phyloP scores from a whole-genome alignment of 495 filamentous ascomycete species.

The Hamigera avellanea region DNA sequence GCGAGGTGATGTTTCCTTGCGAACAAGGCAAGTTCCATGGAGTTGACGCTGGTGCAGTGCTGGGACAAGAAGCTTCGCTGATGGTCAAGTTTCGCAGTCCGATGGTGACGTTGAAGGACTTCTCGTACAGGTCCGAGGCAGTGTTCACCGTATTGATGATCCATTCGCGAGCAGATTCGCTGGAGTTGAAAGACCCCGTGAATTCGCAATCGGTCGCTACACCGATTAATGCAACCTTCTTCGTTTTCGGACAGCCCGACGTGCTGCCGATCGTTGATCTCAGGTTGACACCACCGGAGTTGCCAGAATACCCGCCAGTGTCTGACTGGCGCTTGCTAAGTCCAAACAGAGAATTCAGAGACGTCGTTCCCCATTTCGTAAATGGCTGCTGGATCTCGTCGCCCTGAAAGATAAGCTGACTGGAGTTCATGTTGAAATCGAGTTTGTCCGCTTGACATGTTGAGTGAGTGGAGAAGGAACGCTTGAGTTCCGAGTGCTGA shows the following conservation, averaged over 20 bases:
- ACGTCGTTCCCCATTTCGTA: constrained; percentile 39
- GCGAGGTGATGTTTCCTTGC: constrained; percentile 53
- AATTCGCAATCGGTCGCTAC: constrained; percentile 91
- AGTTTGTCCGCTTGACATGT: constrained; percentile 58
- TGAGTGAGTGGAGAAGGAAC: constrained; percentile 22
- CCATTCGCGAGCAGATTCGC: constrained; percentile 49
- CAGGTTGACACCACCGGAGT: constrained; percentile 75
- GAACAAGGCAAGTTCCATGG: constrained; percentile 76
- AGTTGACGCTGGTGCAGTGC: constrained; percentile 45
- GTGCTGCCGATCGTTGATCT: constrained; percentile 69
- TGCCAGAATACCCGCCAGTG: constrained; percentile 49
- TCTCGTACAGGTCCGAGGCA: constrained; percentile 79
- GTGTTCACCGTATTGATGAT: constrained; percentile 77
- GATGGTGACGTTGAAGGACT: constrained; percentile 85
- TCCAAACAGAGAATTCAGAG: constrained; percentile 45
- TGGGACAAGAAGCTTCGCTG: constrained; percentile 55
- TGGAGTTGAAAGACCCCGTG: constrained; percentile 52
- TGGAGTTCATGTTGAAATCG: constrained; percentile 54
- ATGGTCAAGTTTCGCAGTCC: constrained; percentile 80
- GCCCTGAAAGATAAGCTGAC: constrained; percentile 49
- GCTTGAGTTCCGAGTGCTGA: constrained; percentile 42
- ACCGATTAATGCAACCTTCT: constrained; percentile 83
- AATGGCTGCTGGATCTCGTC: constrained; percentile 28
- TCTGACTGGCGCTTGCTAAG: constrained; percentile 39
- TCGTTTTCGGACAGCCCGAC: constrained; percentile 71